These are phyloP conservation scores for Paspalum vaginatum DNA, from an alignment of 176 grass and related monocot genomes.

Conservation along the genomic window DNA sequence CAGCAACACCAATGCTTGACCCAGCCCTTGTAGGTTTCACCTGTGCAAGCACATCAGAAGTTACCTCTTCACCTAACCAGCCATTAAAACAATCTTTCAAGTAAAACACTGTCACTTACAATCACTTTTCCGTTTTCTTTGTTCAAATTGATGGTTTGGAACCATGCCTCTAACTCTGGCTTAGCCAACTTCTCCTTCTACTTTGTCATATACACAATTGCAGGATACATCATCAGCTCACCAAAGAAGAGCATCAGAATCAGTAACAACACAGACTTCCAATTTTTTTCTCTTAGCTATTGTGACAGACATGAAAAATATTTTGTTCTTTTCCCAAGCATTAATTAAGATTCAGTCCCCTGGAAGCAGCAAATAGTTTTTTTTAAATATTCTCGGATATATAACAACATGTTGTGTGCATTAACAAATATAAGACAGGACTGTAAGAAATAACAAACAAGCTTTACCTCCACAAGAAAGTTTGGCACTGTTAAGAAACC, in stretches of 20 bases:
- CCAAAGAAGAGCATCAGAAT: slow-evolving; percentile 31
- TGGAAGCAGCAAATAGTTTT: neutral
- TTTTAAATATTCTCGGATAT: neutral
- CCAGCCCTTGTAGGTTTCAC: slow-evolving; percentile 84
- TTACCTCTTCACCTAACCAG: slow-evolving; percentile 28
- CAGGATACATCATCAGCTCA: neutral
- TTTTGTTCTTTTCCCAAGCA: neutral
- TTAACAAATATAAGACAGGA: slow-evolving; percentile 14
- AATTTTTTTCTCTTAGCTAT: neutral
- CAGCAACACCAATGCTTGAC: slow-evolving; percentile 83
- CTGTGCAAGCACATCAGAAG: slow-evolving; percentile 40
- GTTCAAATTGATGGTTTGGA: slow-evolving; percentile 55
- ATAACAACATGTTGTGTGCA: slow-evolving; percentile 13
- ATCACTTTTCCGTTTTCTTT: slow-evolving; percentile 81
- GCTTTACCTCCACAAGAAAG: slow-evolving; percentile 76
- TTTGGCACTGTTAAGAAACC: slow-evolving; percentile 80
- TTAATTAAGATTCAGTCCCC: neutral
- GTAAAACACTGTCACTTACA: slow-evolving; percentile 48
- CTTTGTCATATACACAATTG: slow-evolving; percentile 35
- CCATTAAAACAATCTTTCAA: neutral
- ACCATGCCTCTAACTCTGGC: slow-evolving; percentile 60
- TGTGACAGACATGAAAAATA: neutral
- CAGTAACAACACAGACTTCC: slow-evolving; percentile 8
- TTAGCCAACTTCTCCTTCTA: slow-evolving; percentile 58
- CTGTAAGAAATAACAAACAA: slow-evolving; percentile 15